These are phyloP conservation scores for Jatropha podagrica DNA, from an alignment of 441 rosid species.

Conservation along the genomic window DNA sequence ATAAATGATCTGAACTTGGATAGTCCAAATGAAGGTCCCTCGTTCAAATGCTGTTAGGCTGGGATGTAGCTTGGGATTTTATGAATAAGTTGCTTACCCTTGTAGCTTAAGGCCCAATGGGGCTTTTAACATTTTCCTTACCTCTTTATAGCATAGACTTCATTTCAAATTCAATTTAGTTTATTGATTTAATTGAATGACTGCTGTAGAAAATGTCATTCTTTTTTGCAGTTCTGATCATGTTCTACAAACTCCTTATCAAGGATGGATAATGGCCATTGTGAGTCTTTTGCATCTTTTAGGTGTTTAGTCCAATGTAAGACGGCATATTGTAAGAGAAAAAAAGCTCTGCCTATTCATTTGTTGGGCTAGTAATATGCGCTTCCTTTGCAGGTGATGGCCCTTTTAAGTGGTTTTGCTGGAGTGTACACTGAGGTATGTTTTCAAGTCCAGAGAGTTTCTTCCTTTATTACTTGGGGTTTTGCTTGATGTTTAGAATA, in stretches of 20 bases:
- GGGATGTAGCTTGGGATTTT: background rate
- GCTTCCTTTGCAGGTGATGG: constrained; percentile 68
- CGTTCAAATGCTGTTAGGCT: background rate
- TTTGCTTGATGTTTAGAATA: background rate
- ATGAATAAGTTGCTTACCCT: background rate
- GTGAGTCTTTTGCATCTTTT: constrained; percentile 43
- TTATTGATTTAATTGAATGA: constrained; percentile 19
- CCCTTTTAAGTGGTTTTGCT: constrained; percentile 93
- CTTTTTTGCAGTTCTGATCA: constrained; percentile 77
- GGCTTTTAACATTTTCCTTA: background rate
- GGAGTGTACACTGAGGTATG: constrained; percentile 95
- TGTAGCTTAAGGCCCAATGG: background rate
- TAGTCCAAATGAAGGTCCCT: background rate
- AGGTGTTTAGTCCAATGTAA: background rate
- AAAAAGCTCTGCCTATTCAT: background rate
- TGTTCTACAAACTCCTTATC: constrained; percentile 83
- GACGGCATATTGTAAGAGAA: background rate
- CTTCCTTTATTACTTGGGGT: background rate
- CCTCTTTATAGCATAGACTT: background rate
- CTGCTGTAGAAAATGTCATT: constrained; percentile 10
- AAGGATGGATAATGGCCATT: constrained; percentile 97
- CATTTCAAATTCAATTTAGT: background rate
- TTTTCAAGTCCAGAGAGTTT: constrained; percentile 17
- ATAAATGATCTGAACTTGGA: background rate
- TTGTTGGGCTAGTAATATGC: background rate